Evolutionary conservation across 331 rosid species (phyloP).

Genomic region (Quercus tomentella): DNA sequence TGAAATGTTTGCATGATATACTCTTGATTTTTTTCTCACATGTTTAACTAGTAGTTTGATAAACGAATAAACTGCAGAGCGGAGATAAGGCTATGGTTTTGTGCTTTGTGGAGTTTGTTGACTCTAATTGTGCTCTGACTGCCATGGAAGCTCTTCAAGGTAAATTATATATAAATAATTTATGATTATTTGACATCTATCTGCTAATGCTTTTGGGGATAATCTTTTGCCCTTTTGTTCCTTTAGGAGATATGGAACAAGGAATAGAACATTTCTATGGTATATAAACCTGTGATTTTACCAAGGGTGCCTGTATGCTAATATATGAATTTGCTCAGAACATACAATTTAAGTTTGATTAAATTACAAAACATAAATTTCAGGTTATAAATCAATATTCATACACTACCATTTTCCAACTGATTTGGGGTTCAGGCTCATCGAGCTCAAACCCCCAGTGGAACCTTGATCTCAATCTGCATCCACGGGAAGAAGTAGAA

Average conservation of each 20-base stretch:
- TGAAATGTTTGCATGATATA: background rate
- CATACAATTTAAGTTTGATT: too few species aligned
- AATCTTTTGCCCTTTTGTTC: background rate
- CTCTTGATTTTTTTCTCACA: constrained; percentile 3
- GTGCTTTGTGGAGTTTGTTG: constrained; percentile 76
- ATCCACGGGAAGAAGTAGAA: too few species aligned
- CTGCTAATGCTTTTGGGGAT: background rate
- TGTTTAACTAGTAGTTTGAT: constrained; percentile 17
- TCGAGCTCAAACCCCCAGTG: too few species aligned
- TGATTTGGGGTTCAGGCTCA: too few species aligned
- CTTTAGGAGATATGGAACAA: background rate
- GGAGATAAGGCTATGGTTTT: constrained; percentile 71
- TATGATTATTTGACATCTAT: constrained; percentile 11
- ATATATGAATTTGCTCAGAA: too few species aligned
- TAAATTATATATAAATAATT: constrained; percentile 9
- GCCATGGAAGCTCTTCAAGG: constrained; percentile 84
- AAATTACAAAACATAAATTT: too few species aligned
- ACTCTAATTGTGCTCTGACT: constrained; percentile 54
- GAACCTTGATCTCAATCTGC: too few species aligned
- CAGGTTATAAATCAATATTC: too few species aligned
- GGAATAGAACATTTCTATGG: background rate
- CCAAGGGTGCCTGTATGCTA: too few species aligned
- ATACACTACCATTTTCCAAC: too few species aligned
- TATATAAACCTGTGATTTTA: background rate
- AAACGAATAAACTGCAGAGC: constrained; percentile 43